These are phyloP conservation scores for Fulvia fulva DNA, from an alignment of 2,329 filamentous ascomycete species.

Conservation along the genomic window DNA sequence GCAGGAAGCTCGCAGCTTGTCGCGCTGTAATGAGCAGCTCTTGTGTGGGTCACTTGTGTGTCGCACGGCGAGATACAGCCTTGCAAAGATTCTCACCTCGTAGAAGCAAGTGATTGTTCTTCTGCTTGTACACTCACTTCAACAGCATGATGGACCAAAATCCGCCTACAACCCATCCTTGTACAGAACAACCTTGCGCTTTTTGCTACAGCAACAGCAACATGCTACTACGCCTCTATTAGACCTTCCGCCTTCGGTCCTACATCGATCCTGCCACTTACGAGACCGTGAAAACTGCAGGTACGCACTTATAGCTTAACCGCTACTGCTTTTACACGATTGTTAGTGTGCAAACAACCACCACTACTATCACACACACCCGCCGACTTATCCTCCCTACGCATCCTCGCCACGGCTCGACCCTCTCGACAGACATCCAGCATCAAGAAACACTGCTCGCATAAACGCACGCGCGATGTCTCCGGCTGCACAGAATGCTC, in stretches of 20 bases:
- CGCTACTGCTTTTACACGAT: background rate
- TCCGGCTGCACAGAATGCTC: too few relatives aligned
- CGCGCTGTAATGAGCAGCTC: background rate
- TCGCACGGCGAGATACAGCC: background rate
- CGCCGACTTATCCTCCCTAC: constrained; percentile 4
- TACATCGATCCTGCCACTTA: constrained; percentile 1
- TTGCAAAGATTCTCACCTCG: background rate
- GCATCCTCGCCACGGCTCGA: background rate
- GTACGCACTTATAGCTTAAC: background rate
- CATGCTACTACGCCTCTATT: constrained; percentile 3
- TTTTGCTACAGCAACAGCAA: background rate
- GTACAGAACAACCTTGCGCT: background rate
- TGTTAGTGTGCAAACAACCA: background rate
- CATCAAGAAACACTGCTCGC: constrained; percentile 62
- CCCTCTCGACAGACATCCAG: constrained; percentile 1
- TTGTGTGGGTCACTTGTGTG: background rate
- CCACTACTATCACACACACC: background rate
- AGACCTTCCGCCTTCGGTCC: background rate
- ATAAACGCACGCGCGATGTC: constrained; percentile 60
- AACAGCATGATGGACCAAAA: too few relatives aligned
- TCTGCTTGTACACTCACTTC: too few relatives aligned
- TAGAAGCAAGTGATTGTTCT: too few relatives aligned
- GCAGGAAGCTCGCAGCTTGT: background rate
- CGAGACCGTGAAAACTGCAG: background rate
- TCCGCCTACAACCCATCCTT: too few relatives aligned